phyloP scores from a whole-genome alignment of 805 yeast genomes.

The Cephaloascus fragrans region DNA sequence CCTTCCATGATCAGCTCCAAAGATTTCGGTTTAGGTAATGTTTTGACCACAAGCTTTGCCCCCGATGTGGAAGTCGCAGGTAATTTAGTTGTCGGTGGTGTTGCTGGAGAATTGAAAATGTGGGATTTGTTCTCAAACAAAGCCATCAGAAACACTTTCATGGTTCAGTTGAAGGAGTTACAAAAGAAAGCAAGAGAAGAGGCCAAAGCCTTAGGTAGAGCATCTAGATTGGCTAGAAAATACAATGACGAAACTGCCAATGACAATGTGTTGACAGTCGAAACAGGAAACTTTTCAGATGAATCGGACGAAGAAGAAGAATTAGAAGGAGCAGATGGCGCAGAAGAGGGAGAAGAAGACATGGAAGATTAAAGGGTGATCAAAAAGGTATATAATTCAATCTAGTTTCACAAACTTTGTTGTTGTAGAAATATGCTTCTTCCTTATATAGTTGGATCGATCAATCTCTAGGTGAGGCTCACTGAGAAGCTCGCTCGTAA shows the following conservation, averaged over 20 bases:
- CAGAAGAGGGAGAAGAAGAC: conserved; percentile 11
- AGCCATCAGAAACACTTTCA: conserved; percentile 64
- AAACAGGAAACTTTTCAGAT: conserved; percentile 44
- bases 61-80: conserved; percentile 85
- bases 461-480: too few species aligned
- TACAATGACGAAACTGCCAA: conserved; percentile 35
- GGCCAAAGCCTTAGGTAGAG: conserved; percentile 44
- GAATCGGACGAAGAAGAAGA: conserved; percentile 54
- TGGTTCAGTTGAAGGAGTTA: conserved; percentile 41
- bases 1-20: conserved; percentile 88
- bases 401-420: too few species aligned
- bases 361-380: too few species aligned
- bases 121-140: conserved; percentile 88
- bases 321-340: conserved; percentile 29
- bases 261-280: conserved; percentile 55
- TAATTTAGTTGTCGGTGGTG: conserved; percentile 80
- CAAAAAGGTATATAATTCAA: too few species aligned
- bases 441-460: too few species aligned
- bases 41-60: conserved; percentile 72
- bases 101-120: conserved; percentile 70
- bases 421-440: too few species aligned
- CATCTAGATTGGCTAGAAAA: conserved; percentile 70
- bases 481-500: too few species aligned
- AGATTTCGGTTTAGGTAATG: conserved; percentile 92
- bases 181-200: conserved; percentile 49